A percentile compares a stretch with the other conserved stretches of the same genome.
phyloP scores from a whole-genome alignment of 768 basidiomycete species.

The Amanita subjunquillea region DNA sequence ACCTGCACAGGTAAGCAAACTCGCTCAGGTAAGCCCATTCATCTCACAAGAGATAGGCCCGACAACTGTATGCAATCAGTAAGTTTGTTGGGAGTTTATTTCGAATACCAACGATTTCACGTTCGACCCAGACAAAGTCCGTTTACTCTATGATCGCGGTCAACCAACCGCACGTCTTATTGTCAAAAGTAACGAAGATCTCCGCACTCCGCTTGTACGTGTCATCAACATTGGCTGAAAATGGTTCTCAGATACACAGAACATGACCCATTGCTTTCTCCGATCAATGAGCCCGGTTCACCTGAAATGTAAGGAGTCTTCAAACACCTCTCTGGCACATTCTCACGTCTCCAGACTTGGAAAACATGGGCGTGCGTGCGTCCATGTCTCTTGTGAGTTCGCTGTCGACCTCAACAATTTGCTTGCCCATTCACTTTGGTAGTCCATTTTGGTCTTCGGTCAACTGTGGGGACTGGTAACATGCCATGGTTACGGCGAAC shows the following conservation, averaged over 20 bases:
- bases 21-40: constrained; percentile 1
- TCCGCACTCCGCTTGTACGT: constrained; percentile 54
- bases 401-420: background rate
- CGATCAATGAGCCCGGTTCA: constrained; percentile 88
- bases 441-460: constrained; percentile 76
- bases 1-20: constrained; percentile 43
- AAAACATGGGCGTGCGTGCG: constrained; percentile 75
- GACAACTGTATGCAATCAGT: constrained; percentile 62
- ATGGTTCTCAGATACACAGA: constrained; percentile 22
- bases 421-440: constrained; percentile 1
- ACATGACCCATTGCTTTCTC: constrained; percentile 79
- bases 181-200: constrained; percentile 48
- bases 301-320: constrained; percentile 48
- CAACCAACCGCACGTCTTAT: constrained; percentile 69
- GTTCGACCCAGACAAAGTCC: constrained; percentile 50
- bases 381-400: constrained; percentile 73
- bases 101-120: background rate
- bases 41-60: constrained; percentile 30
- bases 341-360: constrained; percentile 38
- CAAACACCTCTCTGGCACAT: background rate
- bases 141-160: constrained; percentile 63
- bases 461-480: constrained; percentile 73
- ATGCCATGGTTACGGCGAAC: constrained; percentile 66
- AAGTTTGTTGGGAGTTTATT: constrained; percentile 10
- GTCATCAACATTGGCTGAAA: background rate